Evolutionary conservation across 2,329 filamentous ascomycete genomes (phyloP), one percentile per base, ranked within the genome.

Genomic region (Hymenoscyphus fructigenus): DNA sequence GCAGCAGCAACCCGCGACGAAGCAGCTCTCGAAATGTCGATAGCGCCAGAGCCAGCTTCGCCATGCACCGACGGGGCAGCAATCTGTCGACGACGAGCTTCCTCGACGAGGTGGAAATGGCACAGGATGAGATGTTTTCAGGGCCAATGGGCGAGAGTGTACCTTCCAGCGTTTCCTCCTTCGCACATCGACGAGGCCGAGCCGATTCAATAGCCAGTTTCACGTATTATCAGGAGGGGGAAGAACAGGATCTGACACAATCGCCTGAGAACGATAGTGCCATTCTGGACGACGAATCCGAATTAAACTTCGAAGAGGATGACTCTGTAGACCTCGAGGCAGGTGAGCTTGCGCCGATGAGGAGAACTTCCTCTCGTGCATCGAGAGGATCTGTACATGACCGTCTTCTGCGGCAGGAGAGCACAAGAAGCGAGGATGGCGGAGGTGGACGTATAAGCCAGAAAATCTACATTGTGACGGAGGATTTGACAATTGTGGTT

Each of bases 71-170:
- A 62, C 82, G 89, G 63, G 83, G 83, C 69, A 90, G 88, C 60
- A 91, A 91, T 73, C 82, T 88, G 72, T 92, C 90, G 79, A 87
- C 84, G 78, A 83, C 88, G 41, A 96, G 92, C 78, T 89, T 97
- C 71, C 89, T 97, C 72, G 92, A 92, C 70, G 92, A 97, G 78
- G 93, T 98, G n/a, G 94, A 97, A 77, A 98, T 99, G 95, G 94
- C 95, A 23, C 92, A 96, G 60, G 92, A 97, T 76, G 94, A 98
- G 85, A 91, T 95, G 58, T 99, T 94, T 79, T 90, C 94, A 28
- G 95, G 95, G 6, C 95, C 94, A 6, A 88, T 97, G 74, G 93
- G 93, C 62, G 95, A 99, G 80, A 97, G 93, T 75, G 86, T 99
- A n/a, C 95, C 95, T 1, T 95, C 92, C 12, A 97, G 93, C 75